Percentiles rank a stretch among this genome's conserved stretches.
These are phyloP conservation scores for Populus tremula DNA, from an alignment of 345 rosid genomes.

Conservation along the genomic window DNA sequence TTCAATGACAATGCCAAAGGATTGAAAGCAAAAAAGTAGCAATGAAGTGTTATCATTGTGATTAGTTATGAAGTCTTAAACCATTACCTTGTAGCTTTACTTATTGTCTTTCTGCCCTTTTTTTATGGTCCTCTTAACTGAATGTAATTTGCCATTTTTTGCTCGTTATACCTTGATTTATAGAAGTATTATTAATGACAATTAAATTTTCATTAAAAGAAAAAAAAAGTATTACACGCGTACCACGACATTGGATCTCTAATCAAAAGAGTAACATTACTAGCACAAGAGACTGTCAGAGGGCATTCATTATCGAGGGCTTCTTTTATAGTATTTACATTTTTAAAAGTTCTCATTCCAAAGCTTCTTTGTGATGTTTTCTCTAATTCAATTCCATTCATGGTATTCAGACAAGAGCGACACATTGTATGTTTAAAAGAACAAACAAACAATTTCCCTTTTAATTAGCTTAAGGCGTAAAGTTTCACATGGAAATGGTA, in stretches of 20 bases:
- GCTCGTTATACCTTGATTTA: neutral
- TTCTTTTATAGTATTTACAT: conserved; percentile 59
- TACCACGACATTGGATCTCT: conserved; percentile 75
- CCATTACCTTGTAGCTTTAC: conserved; percentile 46
- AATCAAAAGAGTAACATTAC: conserved; percentile 74
- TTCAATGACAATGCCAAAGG: conserved; percentile 61
- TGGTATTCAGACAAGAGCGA: conserved; percentile 61
- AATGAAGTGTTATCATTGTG: conserved; percentile 60
- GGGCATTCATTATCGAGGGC: conserved; percentile 83
- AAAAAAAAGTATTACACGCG: neutral
- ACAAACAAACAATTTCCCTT: neutral
- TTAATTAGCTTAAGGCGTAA: neutral
- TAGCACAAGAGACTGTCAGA: conserved; percentile 76
- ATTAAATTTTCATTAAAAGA: no score
- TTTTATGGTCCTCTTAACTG: conserved; percentile 84
- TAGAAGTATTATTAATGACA: no score
- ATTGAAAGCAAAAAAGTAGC: conserved; percentile 59
- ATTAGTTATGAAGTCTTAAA: conserved; percentile 50
- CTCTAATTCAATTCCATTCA: conserved; percentile 53
- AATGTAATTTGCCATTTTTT: neutral
- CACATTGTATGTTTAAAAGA: conserved; percentile 70
- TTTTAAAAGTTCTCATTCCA: conserved; percentile 93
- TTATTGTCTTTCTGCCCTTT: conserved; percentile 71
- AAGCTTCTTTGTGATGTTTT: conserved; percentile 57
- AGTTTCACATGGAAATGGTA: neutral